Conservation (phyloP, 495 filamentous ascomycete genomes). For the Xylaria nigripes region DNA sequence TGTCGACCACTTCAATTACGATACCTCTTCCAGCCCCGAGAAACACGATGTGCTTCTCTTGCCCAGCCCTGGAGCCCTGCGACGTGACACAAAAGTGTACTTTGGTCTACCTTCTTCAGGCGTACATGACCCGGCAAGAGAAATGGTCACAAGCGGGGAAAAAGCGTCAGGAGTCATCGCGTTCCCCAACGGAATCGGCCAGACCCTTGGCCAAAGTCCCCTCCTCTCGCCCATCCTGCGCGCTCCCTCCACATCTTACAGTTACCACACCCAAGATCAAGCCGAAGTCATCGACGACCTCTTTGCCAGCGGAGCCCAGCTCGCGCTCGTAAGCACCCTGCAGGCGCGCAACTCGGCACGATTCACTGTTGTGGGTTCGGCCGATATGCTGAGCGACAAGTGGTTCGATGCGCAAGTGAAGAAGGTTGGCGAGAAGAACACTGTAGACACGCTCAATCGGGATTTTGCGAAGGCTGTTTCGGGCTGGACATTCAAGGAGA, state of each 20-base stretch:
- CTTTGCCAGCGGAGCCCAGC: conserved; percentile 73
- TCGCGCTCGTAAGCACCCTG: conserved; percentile 71
- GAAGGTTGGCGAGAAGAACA: conserved; percentile 45
- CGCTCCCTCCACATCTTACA: conserved; percentile 77
- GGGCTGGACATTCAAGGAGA: conserved; percentile 90
- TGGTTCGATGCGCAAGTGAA: conserved; percentile 85
- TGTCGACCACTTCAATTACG: conserved; percentile 94
- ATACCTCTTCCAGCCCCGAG: conserved; percentile 63
- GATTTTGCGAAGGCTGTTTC: conserved; percentile 78
- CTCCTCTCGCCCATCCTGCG: conserved; percentile 74
- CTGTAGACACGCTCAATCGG: conserved; percentile 62
- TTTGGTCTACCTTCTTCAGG: conserved; percentile 55
- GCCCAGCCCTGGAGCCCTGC: conserved; percentile 50
- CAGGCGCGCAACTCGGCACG: conserved; percentile 92
- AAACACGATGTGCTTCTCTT: conserved; percentile 85
- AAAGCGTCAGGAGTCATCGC: conserved; percentile 49
- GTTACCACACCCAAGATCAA: conserved; percentile 91
- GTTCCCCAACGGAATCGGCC: conserved; percentile 70
- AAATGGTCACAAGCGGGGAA: background rate
- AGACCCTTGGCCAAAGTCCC: conserved; percentile 66
- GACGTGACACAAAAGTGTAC: conserved; percentile 66
- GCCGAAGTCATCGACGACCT: conserved; percentile 59
- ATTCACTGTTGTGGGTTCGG: conserved; percentile 76
- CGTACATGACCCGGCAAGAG: conserved; percentile 1
- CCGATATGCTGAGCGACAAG: conserved; percentile 75